A percentile compares a stretch with the other conserved stretches of the same genome.
Evolutionary conservation across 768 basidiomycete genomes (phyloP).

Genomic region (Chiua virens): DNA sequence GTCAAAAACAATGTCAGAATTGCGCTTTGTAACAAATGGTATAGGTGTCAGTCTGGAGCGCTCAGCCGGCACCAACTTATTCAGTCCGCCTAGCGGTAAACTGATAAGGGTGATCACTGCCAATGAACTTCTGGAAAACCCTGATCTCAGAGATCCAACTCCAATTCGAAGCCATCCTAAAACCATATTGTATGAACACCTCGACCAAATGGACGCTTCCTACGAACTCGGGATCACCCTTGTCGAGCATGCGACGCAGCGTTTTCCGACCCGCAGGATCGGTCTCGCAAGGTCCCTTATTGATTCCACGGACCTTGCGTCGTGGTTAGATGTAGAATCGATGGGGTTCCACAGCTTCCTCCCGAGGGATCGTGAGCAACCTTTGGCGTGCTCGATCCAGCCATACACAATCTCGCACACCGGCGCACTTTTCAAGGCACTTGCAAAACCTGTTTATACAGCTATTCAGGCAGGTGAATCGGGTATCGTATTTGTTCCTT

Average conservation of each 20-base stretch:
- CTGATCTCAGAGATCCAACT: conserved; percentile 34
- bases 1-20: conserved; percentile 52
- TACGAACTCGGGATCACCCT: conserved; percentile 86
- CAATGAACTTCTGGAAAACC: conserved; percentile 44
- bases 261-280: conserved; percentile 65
- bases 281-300: conserved; percentile 77
- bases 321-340: conserved; percentile 77
- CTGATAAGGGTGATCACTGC: conserved; percentile 61
- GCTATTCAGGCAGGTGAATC: conserved; percentile 59
- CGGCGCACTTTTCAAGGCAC: conserved; percentile 81
- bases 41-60: conserved; percentile 42
- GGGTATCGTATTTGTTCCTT: conserved; percentile 87
- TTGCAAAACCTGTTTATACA: conserved; percentile 86
- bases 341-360: conserved; percentile 71
- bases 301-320: conserved; percentile 77
- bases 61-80: conserved; percentile 28
- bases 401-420: conserved; percentile 88
- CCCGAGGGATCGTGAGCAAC: conserved; percentile 80
- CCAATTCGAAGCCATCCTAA: conserved; percentile 41
- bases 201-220: conserved; percentile 75
- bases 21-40: conserved; percentile 41
- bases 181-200: conserved; percentile 78
- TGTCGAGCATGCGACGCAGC: conserved; percentile 63
- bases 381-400: conserved; percentile 64
- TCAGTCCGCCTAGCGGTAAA: conserved; percentile 39